Evolutionary conservation across 2,329 filamentous ascomycete species (phyloP).

Genomic region (Blumeria hordei): DNA sequence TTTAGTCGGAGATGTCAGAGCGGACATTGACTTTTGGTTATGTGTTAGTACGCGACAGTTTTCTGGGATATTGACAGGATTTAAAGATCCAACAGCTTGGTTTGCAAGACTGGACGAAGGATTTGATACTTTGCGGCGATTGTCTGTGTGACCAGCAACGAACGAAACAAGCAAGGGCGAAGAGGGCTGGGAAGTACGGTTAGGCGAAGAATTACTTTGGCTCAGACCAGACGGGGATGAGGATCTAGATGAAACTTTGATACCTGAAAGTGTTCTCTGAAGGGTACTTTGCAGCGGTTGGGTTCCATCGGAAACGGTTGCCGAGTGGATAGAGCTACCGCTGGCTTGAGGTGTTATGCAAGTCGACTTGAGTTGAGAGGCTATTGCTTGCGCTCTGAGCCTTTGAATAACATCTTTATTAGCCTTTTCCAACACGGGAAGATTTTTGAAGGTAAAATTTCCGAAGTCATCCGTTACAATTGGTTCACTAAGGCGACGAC

Average conservation of each 20-base stretch:
- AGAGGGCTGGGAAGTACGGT: constrained; percentile 57
- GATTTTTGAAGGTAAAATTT: constrained; percentile 87
- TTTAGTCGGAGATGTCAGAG: constrained; percentile 31
- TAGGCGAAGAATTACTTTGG: constrained; percentile 70
- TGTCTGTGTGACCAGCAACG: constrained; percentile 59
- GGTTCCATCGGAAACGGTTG: constrained; percentile 50
- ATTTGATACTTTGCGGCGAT: constrained; percentile 72
- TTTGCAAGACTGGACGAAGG: constrained; percentile 68
- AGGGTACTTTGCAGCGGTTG: constrained; percentile 58
- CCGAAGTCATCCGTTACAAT: constrained; percentile 82
- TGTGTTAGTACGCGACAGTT: constrained; percentile 35
- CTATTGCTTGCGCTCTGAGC: constrained; percentile 72
- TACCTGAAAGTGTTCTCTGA: constrained; percentile 62
- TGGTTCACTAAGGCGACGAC: constrained; percentile 72
- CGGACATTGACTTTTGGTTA: constrained; percentile 31
- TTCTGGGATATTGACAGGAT: constrained; percentile 49
- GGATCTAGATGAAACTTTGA: constrained; percentile 53
- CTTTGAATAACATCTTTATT: constrained; percentile 99
- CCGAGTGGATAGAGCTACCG: too few relatives aligned
- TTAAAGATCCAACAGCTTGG: constrained; percentile 29
- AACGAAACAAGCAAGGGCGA: constrained; percentile 94
- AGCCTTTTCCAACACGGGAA: constrained; percentile 87
- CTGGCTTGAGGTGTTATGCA: background rate
- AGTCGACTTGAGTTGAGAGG: constrained; percentile 29
- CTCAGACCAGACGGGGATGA: constrained; percentile 64